phyloP scores from a whole-genome alignment of 2,329 filamentous ascomycete genomes.

The Sarocladium brachiariae region DNA sequence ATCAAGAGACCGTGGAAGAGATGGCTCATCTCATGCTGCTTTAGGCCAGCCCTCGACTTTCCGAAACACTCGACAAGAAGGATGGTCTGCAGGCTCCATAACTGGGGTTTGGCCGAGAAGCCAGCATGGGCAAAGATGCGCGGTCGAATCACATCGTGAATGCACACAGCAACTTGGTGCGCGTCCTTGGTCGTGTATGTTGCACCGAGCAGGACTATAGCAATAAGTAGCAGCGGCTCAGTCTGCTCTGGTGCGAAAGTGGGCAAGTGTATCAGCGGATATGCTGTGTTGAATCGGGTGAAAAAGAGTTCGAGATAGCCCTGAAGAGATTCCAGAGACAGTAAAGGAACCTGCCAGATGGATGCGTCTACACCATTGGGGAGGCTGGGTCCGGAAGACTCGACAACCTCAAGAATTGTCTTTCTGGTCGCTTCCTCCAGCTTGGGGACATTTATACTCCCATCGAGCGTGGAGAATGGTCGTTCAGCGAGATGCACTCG shows the following conservation, averaged over 20 bases:
- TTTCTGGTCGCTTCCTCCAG: conserved; percentile 35
- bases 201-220: conserved; percentile 52
- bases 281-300: conserved; percentile 51
- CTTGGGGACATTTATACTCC: conserved; percentile 15
- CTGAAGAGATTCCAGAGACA: conserved; percentile 45
- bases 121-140: conserved; percentile 51
- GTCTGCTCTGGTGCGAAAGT: conserved; percentile 45
- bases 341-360: conserved; percentile 40
- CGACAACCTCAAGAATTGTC: conserved; percentile 42
- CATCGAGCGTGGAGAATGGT: conserved; percentile 20
- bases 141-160: conserved; percentile 53
- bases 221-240: conserved; percentile 46
- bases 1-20: conserved; percentile 37
- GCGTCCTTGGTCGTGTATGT: conserved; percentile 53
- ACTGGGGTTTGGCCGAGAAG: conserved; percentile 50
- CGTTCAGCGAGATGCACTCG: conserved; percentile 20
- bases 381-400: conserved; percentile 38
- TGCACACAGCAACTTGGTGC: conserved; percentile 53
- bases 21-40: conserved; percentile 57
- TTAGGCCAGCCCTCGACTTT: conserved; percentile 54
- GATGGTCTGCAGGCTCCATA: conserved; percentile 57
- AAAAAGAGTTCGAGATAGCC: conserved; percentile 54
- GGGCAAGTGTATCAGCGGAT: conserved; percentile 51
- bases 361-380: conserved; percentile 38
- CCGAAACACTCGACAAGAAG: conserved; percentile 58